A percentile compares a stretch with the other conserved stretches of the same genome.
phyloP scores from a whole-genome alignment of 179 eudicot species.

The Beta lomatogona region DNA sequence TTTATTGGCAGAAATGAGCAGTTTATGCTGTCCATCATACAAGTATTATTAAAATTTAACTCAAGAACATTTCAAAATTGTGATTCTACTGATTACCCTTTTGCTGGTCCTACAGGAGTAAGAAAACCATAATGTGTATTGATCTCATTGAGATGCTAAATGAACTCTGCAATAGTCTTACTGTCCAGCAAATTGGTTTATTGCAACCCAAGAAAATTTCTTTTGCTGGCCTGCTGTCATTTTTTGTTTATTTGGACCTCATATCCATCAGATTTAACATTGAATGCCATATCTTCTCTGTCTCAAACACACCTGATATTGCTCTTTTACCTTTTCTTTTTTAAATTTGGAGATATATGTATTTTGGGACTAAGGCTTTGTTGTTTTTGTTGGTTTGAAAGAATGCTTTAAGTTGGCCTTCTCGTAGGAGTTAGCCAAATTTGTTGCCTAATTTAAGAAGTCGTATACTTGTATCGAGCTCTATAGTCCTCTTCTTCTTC shows the following conservation, averaged over 20 bases:
- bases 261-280: constrained; percentile 10
- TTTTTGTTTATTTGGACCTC: not conserved
- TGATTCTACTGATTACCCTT: not conserved
- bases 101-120: not conserved
- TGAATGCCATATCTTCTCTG: not conserved
- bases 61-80: constrained; percentile 5
- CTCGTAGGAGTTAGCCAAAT: too few species aligned
- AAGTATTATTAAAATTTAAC: too few species aligned
- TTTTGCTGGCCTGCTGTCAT: not conserved
- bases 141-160: constrained; percentile 18
- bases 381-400: too few species aligned
- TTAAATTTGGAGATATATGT: too few species aligned
- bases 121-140: constrained; percentile 6
- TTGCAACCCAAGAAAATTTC: constrained; percentile 2
- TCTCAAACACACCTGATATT: not conserved
- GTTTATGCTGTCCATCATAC: not conserved
- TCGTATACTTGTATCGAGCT: too few species aligned
- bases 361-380: too few species aligned
- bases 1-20: not conserved
- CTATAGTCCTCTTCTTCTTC: too few species aligned
- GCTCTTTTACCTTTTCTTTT: not conserved
- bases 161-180: constrained; percentile 4
- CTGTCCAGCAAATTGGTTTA: not conserved
- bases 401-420: not conserved
- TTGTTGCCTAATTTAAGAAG: too few species aligned